These are phyloP conservation scores for Penicillium cataractarum DNA, from an alignment of 495 filamentous ascomycete species.

Conservation along the genomic window DNA sequence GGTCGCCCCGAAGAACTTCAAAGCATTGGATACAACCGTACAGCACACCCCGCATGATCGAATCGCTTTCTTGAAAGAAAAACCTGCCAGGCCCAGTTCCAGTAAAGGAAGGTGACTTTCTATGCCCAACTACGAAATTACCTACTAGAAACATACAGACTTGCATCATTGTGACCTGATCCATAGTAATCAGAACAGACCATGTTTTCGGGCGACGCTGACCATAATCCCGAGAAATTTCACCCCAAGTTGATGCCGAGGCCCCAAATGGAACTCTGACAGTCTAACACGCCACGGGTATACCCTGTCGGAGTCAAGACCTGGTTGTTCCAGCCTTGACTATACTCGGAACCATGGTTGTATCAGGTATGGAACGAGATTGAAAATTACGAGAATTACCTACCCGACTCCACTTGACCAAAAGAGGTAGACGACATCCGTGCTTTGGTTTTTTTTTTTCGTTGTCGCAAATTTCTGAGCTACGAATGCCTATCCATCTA, in stretches of 20 bases:
- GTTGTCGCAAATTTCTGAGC: background rate
- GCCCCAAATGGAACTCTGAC: background rate
- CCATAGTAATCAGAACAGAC: background rate
- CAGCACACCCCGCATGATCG: background rate
- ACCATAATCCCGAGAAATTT: background rate
- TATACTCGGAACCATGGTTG: conserved; percentile 2
- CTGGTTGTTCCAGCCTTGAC: background rate
- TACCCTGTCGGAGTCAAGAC: background rate
- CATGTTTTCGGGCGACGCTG: background rate
- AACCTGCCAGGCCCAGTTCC: background rate
- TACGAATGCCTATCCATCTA: background rate
- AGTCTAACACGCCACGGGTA: background rate
- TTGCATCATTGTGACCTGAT: conserved; percentile 1
- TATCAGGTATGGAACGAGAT: conserved; percentile 1
- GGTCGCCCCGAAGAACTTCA: background rate
- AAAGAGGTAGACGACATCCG: conserved; percentile 5
- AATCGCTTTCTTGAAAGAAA: background rate
- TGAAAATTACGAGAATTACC: conserved; percentile 24
- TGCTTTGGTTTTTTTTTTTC: background rate
- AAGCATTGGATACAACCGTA: background rate
- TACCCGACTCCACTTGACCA: conserved; percentile 3
- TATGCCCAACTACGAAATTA: background rate
- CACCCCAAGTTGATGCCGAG: background rate
- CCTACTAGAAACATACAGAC: background rate
- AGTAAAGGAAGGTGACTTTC: background rate